phyloP scores from a whole-genome alignment of 306 rosid species.

The Trifolium subterraneum region DNA sequence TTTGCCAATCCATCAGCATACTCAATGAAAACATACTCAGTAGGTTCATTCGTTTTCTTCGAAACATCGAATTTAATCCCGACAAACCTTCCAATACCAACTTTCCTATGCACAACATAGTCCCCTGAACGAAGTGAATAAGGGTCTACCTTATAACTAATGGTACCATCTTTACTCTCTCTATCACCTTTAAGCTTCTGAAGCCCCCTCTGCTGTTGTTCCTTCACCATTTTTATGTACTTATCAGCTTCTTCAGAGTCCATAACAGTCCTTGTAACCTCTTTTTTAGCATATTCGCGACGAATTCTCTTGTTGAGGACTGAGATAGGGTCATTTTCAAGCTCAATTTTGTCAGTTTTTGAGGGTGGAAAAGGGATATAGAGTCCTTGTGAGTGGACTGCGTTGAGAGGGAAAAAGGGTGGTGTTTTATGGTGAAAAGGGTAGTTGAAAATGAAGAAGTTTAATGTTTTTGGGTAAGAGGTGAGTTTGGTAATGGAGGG shows the following conservation, averaged over 20 bases:
- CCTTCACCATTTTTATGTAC: constrained; percentile 77
- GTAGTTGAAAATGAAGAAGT: constrained; percentile 44
- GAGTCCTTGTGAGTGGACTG: constrained; percentile 55
- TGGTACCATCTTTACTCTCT: constrained; percentile 48
- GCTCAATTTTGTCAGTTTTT: constrained; percentile 47
- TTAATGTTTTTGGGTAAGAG: constrained; percentile 51
- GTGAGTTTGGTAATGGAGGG: constrained; percentile 41
- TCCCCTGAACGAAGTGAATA: constrained; percentile 88
- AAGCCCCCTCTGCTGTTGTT: constrained; percentile 88
- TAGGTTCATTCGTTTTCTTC: constrained; percentile 53
- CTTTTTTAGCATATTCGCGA: constrained; percentile 62
- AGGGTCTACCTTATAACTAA: constrained; percentile 81
- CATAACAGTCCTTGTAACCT: constrained; percentile 54
- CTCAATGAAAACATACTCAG: constrained; percentile 89
- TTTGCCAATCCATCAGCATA: constrained; percentile 97
- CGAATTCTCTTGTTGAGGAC: constrained; percentile 73
- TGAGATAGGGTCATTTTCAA: constrained; percentile 63
- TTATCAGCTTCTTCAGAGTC: constrained; percentile 76
- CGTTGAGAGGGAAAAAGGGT: constrained; percentile 42
- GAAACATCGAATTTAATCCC: constrained; percentile 74
- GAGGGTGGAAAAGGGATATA: constrained; percentile 46
- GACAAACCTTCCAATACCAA: constrained; percentile 91
- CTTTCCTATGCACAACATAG: constrained; percentile 92
- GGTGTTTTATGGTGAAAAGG: constrained; percentile 29
- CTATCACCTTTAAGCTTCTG: constrained; percentile 78